Percentiles rank a stretch among this genome's conserved stretches.
phyloP scores from a whole-genome alignment of 176 grass and related monocot genomes.

The Alloteropsis semialata region DNA sequence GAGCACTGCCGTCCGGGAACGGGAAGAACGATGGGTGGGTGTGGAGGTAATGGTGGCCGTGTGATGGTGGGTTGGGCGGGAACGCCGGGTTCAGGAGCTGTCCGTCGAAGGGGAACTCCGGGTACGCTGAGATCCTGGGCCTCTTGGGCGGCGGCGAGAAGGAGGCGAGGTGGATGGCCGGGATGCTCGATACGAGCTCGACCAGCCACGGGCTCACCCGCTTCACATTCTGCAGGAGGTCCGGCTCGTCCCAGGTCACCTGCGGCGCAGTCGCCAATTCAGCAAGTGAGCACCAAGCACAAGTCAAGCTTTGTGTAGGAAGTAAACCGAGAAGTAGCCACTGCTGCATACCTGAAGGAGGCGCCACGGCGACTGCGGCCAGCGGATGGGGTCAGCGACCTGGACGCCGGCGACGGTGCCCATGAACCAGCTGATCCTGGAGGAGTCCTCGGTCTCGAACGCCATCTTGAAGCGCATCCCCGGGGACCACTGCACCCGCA shows the following conservation, averaged over 20 bases:
- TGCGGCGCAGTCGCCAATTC: conserved; percentile 9
- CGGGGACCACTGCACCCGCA: conserved; percentile 68
- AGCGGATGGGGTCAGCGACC: conserved; percentile 64
- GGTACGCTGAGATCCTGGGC: conserved; percentile 38
- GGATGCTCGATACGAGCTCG: conserved; percentile 81
- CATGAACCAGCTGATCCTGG: conserved; percentile 97
- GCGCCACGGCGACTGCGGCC: conserved; percentile 89
- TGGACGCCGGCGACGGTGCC: conserved; percentile 76
- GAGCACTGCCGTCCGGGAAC: conserved; percentile 51
- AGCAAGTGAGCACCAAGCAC: neutral
- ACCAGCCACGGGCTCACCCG: conserved; percentile 91
- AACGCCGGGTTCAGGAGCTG: conserved; percentile 47
- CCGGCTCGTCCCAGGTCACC: conserved; percentile 96
- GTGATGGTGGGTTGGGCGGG: conserved; percentile 29
- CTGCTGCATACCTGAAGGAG: conserved; percentile 67
- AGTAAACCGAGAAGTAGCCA: neutral
- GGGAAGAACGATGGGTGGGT: conserved; percentile 36
- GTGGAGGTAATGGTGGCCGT: conserved; percentile 17
- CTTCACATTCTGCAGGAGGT: conserved; percentile 90
- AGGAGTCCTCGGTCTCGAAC: conserved; percentile 97
- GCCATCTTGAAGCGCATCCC: conserved; percentile 99
- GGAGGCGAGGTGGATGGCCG: conserved; percentile 63
- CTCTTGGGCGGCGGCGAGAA: conserved; percentile 72
- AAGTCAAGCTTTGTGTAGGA: neutral
- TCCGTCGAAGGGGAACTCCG: conserved; percentile 63